phyloP scores from a whole-genome alignment of 129 eudicot genomes.

The Ambrosia artemisiifolia region DNA sequence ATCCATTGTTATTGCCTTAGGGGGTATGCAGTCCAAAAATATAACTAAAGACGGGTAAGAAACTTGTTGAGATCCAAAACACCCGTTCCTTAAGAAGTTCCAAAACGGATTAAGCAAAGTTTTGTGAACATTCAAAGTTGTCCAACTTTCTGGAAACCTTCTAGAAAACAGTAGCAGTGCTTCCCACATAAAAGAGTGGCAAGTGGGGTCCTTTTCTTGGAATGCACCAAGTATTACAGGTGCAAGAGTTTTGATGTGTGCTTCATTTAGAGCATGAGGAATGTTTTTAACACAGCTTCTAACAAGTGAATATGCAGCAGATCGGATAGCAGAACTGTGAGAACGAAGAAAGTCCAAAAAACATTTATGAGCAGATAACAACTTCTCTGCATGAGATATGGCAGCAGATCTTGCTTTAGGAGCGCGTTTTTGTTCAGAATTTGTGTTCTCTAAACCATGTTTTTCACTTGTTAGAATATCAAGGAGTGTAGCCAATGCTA shows the following conservation, averaged over 20 bases:
- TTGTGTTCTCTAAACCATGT: slow-evolving; percentile 38
- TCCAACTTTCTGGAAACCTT: slow-evolving; percentile 78
- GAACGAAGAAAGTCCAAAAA: slow-evolving; percentile 70
- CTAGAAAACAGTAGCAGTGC: slow-evolving; percentile 52
- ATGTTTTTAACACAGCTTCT: slow-evolving; percentile 65
- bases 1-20: slow-evolving; percentile 42
- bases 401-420: slow-evolving; percentile 65
- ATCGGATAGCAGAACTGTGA: slow-evolving; percentile 54
- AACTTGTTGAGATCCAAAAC: slow-evolving; percentile 93
- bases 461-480: slow-evolving; percentile 54
- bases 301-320: slow-evolving; percentile 71
- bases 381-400: slow-evolving; percentile 53
- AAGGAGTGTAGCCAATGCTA: slow-evolving; percentile 74
- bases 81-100: slow-evolving; percentile 76
- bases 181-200: slow-evolving; percentile 96
- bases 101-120: slow-evolving; percentile 52
- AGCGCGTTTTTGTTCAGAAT: slow-evolving; percentile 53
- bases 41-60: slow-evolving; percentile 81
- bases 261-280: slow-evolving; percentile 58
- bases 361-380: slow-evolving; percentile 54
- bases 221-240: slow-evolving; percentile 74
- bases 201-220: slow-evolving; percentile 75
- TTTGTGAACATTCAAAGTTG: slow-evolving; percentile 53
- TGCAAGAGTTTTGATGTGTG: slow-evolving; percentile 52
- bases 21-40: slow-evolving; percentile 66